phyloP scores from a whole-genome alignment of 1,284 basidiomycete genomes.

The Phaffia rhodozyma region DNA sequence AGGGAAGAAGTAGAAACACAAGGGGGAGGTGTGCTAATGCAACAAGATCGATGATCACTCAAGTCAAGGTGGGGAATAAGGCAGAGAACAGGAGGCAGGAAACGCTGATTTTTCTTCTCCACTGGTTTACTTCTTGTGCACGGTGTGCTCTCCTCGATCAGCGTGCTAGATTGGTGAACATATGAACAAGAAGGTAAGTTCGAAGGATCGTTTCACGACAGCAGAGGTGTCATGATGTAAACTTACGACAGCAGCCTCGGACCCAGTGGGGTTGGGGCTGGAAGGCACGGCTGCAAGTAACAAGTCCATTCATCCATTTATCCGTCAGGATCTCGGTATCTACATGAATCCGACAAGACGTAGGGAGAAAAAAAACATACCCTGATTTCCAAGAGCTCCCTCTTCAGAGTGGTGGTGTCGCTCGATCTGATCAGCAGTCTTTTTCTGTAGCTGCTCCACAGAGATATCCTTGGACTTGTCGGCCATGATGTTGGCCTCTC shows the following conservation, averaged over 20 bases:
- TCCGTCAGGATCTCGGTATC: neutral
- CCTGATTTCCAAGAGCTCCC: neutral
- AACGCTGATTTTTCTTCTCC: too few species aligned
- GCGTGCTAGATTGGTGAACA: constrained; percentile 4
- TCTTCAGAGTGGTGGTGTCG: neutral
- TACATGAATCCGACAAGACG: neutral
- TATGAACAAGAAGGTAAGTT: neutral
- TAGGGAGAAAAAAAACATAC: neutral
- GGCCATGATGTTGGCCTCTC: constrained; percentile 13
- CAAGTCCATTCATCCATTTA: neutral
- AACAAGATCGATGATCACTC: too few species aligned
- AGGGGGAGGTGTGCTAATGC: too few species aligned
- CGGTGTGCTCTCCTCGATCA: constrained; percentile 6
- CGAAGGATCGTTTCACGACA: too few species aligned
- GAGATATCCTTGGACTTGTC: neutral
- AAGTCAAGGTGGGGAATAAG: too few species aligned
- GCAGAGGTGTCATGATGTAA: neutral
- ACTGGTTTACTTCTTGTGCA: neutral
- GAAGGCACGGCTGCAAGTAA: neutral
- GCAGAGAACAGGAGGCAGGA: too few species aligned
- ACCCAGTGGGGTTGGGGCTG: neutral
- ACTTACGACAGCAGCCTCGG: constrained; percentile 11
- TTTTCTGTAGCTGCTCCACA: constrained; percentile 5
- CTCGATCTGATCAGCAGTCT: constrained; percentile 4
- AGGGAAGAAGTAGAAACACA: too few species aligned